Conservation (phyloP, 192 early-diverging fungal genomes). For the Podila verticillata region DNA sequence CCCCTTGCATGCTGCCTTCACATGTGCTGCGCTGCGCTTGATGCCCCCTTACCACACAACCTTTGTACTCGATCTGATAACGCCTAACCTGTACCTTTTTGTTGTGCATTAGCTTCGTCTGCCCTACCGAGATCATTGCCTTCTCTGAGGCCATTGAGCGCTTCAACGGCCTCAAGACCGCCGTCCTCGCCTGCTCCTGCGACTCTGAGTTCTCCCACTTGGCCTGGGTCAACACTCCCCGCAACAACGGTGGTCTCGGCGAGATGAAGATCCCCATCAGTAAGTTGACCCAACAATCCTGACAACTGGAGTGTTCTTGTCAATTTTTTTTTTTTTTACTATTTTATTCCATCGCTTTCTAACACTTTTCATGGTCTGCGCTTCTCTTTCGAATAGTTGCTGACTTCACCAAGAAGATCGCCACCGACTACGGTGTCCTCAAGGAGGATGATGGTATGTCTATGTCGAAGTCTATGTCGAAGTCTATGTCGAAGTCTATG, state of each 20-base stretch:
- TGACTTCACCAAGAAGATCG: conserved; percentile 90
- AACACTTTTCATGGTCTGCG: not conserved
- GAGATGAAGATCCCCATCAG: conserved; percentile 89
- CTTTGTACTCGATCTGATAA: not conserved
- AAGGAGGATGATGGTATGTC: conserved; percentile 80
- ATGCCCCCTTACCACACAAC: not conserved
- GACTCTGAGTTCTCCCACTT: conserved; percentile 88
- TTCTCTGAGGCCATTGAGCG: conserved; percentile 87
- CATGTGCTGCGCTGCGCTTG: not conserved
- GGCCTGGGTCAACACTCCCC: conserved; percentile 87
- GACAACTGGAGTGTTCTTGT: not conserved
- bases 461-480: too few relatives aligned
- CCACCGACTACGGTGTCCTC: conserved; percentile 88
- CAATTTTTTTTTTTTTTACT: conserved; percentile 21
- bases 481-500: too few relatives aligned
- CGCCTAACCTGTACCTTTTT: not conserved
- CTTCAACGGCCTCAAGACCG: conserved; percentile 83
- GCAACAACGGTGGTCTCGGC: conserved; percentile 92
- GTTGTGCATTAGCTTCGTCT: conserved; percentile 65
- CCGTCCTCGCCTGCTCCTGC: conserved; percentile 77
- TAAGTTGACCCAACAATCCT: not conserved
- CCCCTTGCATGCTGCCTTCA: not conserved
- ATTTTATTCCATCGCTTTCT: not conserved
- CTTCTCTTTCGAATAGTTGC: conserved; percentile 51
- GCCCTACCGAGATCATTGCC: conserved; percentile 95